Conservation (phyloP, 1,139 yeast genomes). For the Debaryomycetaceae sp. region DNA sequence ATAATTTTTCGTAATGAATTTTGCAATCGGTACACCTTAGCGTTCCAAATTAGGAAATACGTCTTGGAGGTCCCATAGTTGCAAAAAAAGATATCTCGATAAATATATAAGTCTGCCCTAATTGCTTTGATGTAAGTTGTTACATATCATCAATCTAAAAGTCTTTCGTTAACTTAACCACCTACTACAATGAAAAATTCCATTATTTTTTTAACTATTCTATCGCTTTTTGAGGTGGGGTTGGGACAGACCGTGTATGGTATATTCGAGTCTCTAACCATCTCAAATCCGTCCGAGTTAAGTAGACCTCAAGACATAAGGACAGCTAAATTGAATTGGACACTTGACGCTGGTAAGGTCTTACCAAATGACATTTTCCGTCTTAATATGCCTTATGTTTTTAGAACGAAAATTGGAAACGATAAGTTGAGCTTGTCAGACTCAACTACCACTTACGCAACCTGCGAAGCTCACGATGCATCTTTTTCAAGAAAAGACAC, state of each 20-base stretch:
- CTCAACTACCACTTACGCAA: constrained; percentile 9
- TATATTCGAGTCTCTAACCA: constrained; percentile 7
- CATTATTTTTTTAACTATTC: neutral
- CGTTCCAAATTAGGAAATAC: neutral
- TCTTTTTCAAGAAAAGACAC: constrained; percentile 10
- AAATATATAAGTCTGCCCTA: neutral
- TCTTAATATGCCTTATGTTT: constrained; percentile 16
- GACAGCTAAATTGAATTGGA: constrained; percentile 16
- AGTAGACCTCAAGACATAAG: constrained; percentile 17
- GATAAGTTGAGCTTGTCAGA: constrained; percentile 9
- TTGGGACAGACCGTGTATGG: constrained; percentile 5
- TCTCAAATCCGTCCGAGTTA: constrained; percentile 6
- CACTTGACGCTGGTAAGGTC: constrained; percentile 7
- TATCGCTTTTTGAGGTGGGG: constrained; percentile 1
- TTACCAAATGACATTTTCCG: constrained; percentile 11
- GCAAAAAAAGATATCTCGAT: neutral
- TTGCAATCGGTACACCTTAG: neutral
- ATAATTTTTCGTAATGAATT: too few species aligned
- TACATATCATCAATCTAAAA: neutral
- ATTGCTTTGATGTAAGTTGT: neutral
- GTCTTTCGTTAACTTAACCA: neutral
- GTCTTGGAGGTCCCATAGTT: neutral
- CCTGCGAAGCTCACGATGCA: constrained; percentile 12
- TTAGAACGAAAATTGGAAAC: constrained; percentile 14
- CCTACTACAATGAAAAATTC: neutral